Conservation (phyloP, 1,284 basidiomycete genomes). For the Ceratobasidium sp. region DNA sequence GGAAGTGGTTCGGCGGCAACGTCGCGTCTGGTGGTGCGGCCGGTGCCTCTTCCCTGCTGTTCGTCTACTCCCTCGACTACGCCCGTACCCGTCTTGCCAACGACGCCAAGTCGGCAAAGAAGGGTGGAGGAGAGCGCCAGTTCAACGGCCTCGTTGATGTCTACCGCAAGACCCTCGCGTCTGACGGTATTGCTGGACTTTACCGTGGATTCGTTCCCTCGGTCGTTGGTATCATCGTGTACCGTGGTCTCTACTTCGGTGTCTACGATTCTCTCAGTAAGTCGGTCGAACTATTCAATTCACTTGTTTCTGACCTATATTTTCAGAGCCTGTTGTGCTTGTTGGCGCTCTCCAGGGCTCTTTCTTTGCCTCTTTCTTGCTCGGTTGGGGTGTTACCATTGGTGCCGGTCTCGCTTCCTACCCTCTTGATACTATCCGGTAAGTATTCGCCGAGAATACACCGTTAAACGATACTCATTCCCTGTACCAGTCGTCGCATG, state of each 20-base stretch:
- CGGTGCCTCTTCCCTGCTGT: constrained; percentile 94
- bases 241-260: constrained; percentile 97
- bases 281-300: constrained; percentile 50
- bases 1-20: constrained; percentile 91
- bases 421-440: constrained; percentile 94
- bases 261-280: constrained; percentile 91
- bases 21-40: constrained; percentile 97
- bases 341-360: constrained; percentile 88
- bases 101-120: constrained; percentile 92
- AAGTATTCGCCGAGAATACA: constrained; percentile 48
- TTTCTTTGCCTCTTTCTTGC: constrained; percentile 89
- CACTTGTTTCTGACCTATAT: neutral
- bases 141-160: constrained; percentile 97
- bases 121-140: constrained; percentile 86
- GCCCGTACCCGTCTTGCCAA: constrained; percentile 98
- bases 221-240: constrained; percentile 94
- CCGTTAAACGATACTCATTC: neutral
- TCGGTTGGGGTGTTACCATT: constrained; percentile 95
- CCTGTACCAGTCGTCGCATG: constrained; percentile 81
- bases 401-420: constrained; percentile 96
- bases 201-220: constrained; percentile 97
- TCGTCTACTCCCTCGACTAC: constrained; percentile 97
- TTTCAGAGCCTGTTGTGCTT: constrained; percentile 86
- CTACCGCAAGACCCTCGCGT: constrained; percentile 91
- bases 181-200: constrained; percentile 88